phyloP scores from a whole-genome alignment of 352 stramenopile species.

The Elongisporangium undulatum region DNA sequence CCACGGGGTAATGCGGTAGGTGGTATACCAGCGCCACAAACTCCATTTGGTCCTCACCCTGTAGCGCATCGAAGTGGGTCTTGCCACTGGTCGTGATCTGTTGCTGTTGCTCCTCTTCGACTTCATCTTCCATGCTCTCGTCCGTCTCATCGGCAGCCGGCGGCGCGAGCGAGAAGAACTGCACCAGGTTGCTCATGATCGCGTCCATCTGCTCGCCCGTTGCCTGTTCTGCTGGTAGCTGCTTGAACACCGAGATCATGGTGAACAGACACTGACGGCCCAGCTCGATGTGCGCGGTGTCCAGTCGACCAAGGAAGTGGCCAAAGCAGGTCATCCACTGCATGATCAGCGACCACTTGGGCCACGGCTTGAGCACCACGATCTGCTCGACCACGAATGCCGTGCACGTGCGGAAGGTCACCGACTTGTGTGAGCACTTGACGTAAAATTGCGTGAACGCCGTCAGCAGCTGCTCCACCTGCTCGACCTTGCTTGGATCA shows the following conservation, averaged over 20 bases:
- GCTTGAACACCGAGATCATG: slow-evolving; percentile 76
- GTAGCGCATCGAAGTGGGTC: slow-evolving; percentile 50
- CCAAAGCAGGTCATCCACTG: slow-evolving; percentile 72
- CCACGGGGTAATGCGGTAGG: slow-evolving; percentile 60
- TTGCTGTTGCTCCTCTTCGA: slow-evolving; percentile 7
- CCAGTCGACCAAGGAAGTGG: slow-evolving; percentile 47
- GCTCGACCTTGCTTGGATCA: slow-evolving; percentile 4
- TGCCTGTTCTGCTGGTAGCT: slow-evolving; percentile 51
- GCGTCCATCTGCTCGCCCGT: slow-evolving; percentile 39
- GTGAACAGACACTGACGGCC: slow-evolving; percentile 52
- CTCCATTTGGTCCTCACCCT: slow-evolving; percentile 46
- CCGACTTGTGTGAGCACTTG: slow-evolving; percentile 56
- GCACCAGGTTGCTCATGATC: slow-evolving; percentile 51
- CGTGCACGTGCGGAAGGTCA: slow-evolving; percentile 75
- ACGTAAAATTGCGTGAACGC: slow-evolving; percentile 67
- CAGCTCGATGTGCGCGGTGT: slow-evolving; percentile 57
- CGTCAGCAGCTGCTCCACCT: slow-evolving; percentile 41
- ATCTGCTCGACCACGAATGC: slow-evolving; percentile 64
- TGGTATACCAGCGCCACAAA: slow-evolving; percentile 78
- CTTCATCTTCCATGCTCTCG: slow-evolving; percentile 11
- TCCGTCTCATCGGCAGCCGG: slow-evolving; percentile 11
- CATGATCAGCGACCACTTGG: slow-evolving; percentile 47
- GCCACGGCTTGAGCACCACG: slow-evolving; percentile 41
- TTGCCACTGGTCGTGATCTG: neutral
- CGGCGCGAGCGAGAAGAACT: slow-evolving; percentile 55